Evolutionary conservation across 1,284 basidiomycete species (phyloP).

Genomic region (Anthracocystis setariae): DNA sequence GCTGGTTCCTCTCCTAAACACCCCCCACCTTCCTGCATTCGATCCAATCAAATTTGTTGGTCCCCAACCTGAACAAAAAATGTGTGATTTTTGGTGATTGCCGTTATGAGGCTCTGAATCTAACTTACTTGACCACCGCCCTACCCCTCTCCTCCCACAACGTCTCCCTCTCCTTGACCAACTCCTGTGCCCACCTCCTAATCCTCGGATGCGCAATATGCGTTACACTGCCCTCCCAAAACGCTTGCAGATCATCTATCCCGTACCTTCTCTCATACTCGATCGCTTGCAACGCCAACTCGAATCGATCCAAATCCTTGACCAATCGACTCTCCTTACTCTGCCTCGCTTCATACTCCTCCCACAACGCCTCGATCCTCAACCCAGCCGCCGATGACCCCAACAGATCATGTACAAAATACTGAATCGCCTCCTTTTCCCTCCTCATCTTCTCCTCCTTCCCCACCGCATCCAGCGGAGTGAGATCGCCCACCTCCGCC

Average conservation of each 20-base stretch:
- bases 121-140: no score
- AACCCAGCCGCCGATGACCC: slow-evolving; percentile 81
- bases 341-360: slow-evolving; percentile 89
- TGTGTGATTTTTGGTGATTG: no score
- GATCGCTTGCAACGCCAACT: slow-evolving; percentile 79
- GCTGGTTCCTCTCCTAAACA: slow-evolving; percentile 69
- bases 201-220: slow-evolving; percentile 53
- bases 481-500: slow-evolving; percentile 94
- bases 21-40: no score
- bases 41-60: no score
- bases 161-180: slow-evolving; percentile 46
- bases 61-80: neutral
- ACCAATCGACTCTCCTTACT: slow-evolving; percentile 88
- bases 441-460: slow-evolving; percentile 81
- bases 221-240: slow-evolving; percentile 50
- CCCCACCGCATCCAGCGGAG: slow-evolving; percentile 85
- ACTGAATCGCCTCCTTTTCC: slow-evolving; percentile 90
- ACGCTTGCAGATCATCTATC: slow-evolving; percentile 64
- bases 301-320: slow-evolving; percentile 93
- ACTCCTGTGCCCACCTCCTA: slow-evolving; percentile 45
- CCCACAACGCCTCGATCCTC: slow-evolving; percentile 82
- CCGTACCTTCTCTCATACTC: slow-evolving; percentile 69
- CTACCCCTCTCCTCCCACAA: slow-evolving; percentile 47
- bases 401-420: slow-evolving; percentile 88
- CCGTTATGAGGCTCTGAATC: no score